phyloP scores from a whole-genome alignment of 345 rosid species.

The Eucalyptus marginata region DNA sequence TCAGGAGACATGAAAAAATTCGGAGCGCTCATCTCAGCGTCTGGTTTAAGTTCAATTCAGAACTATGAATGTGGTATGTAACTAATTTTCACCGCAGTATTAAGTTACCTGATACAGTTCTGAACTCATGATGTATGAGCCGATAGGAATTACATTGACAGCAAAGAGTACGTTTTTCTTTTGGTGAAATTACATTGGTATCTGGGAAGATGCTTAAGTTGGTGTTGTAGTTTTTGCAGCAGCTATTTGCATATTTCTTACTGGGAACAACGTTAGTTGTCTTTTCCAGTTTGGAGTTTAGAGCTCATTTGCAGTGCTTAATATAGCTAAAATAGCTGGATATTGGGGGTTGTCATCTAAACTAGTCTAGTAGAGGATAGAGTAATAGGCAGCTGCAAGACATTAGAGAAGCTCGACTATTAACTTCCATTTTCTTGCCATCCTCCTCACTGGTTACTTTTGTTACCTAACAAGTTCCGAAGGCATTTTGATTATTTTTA shows the following conservation, averaged over 20 bases:
- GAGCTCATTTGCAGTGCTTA: neutral
- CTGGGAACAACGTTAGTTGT: neutral
- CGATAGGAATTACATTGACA: neutral
- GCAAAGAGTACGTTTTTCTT: neutral
- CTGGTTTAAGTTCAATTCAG: constrained; percentile 81
- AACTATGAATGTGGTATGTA: constrained; percentile 84
- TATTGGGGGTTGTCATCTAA: neutral
- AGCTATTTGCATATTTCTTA: neutral
- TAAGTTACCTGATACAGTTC: neutral
- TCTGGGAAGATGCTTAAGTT: neutral
- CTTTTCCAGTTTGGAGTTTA: neutral
- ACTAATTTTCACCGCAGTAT: neutral
- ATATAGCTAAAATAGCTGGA: neutral
- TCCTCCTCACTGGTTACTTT: neutral
- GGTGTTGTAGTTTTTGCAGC: neutral
- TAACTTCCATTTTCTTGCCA: neutral
- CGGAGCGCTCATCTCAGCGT: constrained; percentile 74
- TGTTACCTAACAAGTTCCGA: neutral
- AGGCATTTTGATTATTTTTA: neutral
- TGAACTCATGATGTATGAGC: neutral
- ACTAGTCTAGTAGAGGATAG: neutral
- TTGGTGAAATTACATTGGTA: neutral
- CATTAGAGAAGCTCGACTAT: neutral
- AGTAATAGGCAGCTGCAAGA: neutral
- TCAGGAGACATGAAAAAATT: constrained; percentile 55